phyloP scores from a whole-genome alignment of 306 rosid genomes.

The Aeschynomene evenia region DNA sequence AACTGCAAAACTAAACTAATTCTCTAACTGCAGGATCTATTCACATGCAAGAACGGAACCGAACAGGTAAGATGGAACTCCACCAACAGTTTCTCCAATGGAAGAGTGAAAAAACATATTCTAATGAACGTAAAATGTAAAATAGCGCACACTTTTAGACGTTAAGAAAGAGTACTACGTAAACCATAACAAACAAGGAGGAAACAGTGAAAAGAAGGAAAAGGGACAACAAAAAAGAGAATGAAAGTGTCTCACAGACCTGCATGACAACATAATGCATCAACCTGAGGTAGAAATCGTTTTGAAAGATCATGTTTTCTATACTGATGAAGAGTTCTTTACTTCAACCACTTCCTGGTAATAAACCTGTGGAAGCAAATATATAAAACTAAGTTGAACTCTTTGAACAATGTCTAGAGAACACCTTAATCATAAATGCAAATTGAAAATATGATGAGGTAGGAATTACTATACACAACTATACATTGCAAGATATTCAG shows the following conservation, averaged over 20 bases:
- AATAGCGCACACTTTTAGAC: neutral
- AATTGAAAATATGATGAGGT: neutral
- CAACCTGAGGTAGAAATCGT: slow-evolving; percentile 11
- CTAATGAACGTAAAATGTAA: slow-evolving; percentile 21
- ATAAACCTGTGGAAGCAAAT: slow-evolving; percentile 40
- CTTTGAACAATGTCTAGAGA: neutral
- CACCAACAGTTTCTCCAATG: neutral
- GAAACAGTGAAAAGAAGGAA: neutral
- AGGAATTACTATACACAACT: neutral
- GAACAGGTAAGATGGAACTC: slow-evolving; percentile 64
- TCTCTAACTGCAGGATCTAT: slow-evolving; percentile 66
- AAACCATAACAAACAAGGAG: slow-evolving; percentile 1
- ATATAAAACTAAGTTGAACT: slow-evolving; percentile 10
- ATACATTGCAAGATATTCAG: neutral
- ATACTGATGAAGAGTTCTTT: neutral
- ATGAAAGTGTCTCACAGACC: slow-evolving; percentile 19
- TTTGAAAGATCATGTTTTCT: slow-evolving; percentile 17
- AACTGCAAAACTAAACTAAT: slow-evolving; percentile 23
- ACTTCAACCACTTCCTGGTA: slow-evolving; percentile 27
- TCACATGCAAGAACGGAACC: slow-evolving; percentile 64
- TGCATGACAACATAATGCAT: slow-evolving; percentile 14
- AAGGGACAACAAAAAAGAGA: neutral
- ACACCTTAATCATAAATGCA: slow-evolving; percentile 4
- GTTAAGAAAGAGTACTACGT: neutral
- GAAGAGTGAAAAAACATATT: slow-evolving; percentile 5